phyloP scores from a whole-genome alignment of 176 grass and related monocot species.

The Microstegium vimineum region DNA sequence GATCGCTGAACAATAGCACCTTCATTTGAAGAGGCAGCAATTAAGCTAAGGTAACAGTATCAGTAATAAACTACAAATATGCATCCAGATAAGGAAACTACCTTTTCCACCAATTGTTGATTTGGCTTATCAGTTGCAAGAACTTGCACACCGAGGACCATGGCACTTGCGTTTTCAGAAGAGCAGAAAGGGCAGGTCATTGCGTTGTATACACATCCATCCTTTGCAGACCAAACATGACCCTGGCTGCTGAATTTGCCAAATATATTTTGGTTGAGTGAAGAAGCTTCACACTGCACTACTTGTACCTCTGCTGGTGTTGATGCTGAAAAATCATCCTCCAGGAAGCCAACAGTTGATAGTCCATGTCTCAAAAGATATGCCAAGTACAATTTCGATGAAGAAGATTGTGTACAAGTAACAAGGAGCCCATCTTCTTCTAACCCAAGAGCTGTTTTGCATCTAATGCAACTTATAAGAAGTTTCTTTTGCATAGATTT shows the following conservation, averaged over 20 bases:
- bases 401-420: constrained; percentile 39
- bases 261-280: constrained; percentile 50
- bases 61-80: constrained; percentile 22
- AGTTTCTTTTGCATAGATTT: constrained; percentile 32
- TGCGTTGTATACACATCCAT: constrained; percentile 80
- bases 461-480: constrained; percentile 50
- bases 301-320: constrained; percentile 31
- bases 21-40: constrained; percentile 31
- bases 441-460: constrained; percentile 61
- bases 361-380: constrained; percentile 51
- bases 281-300: constrained; percentile 55
- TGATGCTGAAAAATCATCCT: constrained; percentile 17
- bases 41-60: neutral
- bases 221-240: constrained; percentile 68
- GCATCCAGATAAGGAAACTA: constrained; percentile 28
- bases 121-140: constrained; percentile 74
- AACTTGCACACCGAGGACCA: constrained; percentile 58
- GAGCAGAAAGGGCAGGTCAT: constrained; percentile 56
- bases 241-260: constrained; percentile 14
- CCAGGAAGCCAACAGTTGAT: neutral
- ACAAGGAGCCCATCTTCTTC: constrained; percentile 53
- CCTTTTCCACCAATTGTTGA: constrained; percentile 54
- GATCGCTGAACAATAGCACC: constrained; percentile 70
- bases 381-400: constrained; percentile 60
- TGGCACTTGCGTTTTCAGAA: constrained; percentile 19